Conservation (phyloP, 257 asterid species). For the Petunia axillaris region DNA sequence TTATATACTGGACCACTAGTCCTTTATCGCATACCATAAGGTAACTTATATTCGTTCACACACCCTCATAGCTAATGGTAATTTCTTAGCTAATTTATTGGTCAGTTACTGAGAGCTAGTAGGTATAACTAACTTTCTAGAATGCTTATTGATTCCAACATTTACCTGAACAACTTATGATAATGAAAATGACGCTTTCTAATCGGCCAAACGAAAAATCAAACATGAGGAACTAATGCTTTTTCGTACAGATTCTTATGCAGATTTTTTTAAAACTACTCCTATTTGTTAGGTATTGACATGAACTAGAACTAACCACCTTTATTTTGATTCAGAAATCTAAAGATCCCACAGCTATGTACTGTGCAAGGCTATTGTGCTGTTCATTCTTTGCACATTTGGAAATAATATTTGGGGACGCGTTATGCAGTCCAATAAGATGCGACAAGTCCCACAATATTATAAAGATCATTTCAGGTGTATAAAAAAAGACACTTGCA, state of each 20-base stretch:
- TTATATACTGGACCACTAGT: background rate
- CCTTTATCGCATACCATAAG: background rate
- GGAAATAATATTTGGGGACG: background rate
- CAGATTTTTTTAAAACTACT: background rate
- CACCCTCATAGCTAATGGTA: background rate
- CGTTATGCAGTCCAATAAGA: background rate
- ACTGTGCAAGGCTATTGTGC: background rate
- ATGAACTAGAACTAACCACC: too few species aligned
- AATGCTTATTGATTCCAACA: background rate
- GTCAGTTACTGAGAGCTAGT: background rate
- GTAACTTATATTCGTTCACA: background rate
- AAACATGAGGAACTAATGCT: background rate
- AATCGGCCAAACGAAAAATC: background rate
- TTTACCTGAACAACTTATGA: background rate
- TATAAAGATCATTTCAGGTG: background rate
- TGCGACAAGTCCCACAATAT: background rate
- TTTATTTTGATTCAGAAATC: too few species aligned
- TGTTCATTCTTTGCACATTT: background rate
- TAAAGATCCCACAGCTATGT: background rate
- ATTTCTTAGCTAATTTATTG: background rate
- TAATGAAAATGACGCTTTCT: background rate
- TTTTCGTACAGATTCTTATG: background rate
- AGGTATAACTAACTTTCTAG: background rate
- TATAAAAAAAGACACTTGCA: background rate
- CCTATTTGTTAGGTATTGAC: too few species aligned